Conservation (phyloP, 306 rosid species). For the Vicia sativa region DNA sequence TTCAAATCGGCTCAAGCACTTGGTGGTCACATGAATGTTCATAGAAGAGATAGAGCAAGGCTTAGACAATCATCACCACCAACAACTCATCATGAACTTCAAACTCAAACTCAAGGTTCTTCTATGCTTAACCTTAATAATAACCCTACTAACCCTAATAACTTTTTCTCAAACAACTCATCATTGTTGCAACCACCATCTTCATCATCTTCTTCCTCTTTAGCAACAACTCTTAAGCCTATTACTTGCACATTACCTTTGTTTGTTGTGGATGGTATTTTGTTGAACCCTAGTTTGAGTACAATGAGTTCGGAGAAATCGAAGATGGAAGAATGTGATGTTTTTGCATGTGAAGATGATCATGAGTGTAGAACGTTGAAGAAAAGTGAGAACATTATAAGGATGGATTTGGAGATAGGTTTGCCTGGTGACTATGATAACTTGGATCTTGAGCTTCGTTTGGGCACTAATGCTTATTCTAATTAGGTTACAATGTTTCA, state of each 20-base stretch:
- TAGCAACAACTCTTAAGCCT: conserved; percentile 33
- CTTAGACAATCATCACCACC: conserved; percentile 74
- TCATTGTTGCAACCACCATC: conserved; percentile 37
- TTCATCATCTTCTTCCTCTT: conserved; percentile 34
- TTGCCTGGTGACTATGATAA: conserved; percentile 48
- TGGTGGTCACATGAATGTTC: conserved; percentile 98
- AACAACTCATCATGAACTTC: background rate
- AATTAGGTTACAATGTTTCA: conserved; percentile 27
- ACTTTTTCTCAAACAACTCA: conserved; percentile 37
- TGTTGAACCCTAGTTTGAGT: conserved; percentile 44
- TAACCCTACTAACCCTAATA: conserved; percentile 22
- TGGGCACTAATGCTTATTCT: conserved; percentile 56
- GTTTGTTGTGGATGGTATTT: conserved; percentile 36
- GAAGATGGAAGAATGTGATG: conserved; percentile 28
- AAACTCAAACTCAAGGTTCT: conserved; percentile 43
- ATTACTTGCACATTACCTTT: conserved; percentile 49
- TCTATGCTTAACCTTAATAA: conserved; percentile 46
- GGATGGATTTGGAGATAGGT: conserved; percentile 76
- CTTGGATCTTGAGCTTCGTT: conserved; percentile 93
- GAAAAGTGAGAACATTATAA: conserved; percentile 48
- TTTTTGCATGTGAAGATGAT: conserved; percentile 33
- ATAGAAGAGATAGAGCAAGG: conserved; percentile 88
- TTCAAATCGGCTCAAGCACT: conserved; percentile 97
- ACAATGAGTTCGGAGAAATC: conserved; percentile 38
- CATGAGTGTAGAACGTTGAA: conserved; percentile 43